Percentiles rank a stretch among this genome's conserved stretches.
These are phyloP conservation scores for Paradendryphiella salina DNA, from an alignment of 2,329 filamentous ascomycete genomes.

Conservation along the genomic window DNA sequence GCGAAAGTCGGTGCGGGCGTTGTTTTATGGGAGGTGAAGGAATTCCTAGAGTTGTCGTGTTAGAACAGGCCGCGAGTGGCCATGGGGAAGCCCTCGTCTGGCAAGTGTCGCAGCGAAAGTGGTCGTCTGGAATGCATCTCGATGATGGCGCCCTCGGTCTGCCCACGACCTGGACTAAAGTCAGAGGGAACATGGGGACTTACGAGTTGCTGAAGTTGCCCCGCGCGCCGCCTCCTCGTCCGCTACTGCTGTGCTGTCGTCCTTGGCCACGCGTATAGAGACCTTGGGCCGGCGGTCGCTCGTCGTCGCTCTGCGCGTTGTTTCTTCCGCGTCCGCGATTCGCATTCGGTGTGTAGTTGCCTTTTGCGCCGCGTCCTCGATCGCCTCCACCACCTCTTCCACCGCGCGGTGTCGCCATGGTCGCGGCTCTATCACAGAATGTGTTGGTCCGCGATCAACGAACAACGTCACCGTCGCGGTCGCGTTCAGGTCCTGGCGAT, in stretches of 20 bases:
- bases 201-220: slow-evolving; percentile 13
- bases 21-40: slow-evolving; percentile 5
- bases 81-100: slow-evolving; percentile 11
- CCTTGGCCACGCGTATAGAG: slow-evolving; percentile 14
- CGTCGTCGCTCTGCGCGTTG: slow-evolving; percentile 17
- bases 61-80: slow-evolving; percentile 31
- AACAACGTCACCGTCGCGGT: slow-evolving; percentile 2
- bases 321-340: slow-evolving; percentile 21
- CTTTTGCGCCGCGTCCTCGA: slow-evolving; percentile 21
- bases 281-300: slow-evolving; percentile 14
- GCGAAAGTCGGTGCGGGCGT: slow-evolving; percentile 30
- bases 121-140: slow-evolving; percentile 8
- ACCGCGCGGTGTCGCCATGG: slow-evolving; percentile 37
- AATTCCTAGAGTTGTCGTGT: slow-evolving; percentile 16
- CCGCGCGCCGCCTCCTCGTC: slow-evolving; percentile 14
- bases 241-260: slow-evolving; percentile 2
- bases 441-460: slow-evolving; percentile 16
- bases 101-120: slow-evolving; percentile 2
- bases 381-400: slow-evolving; percentile 23
- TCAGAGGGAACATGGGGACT: slow-evolving; percentile 12
- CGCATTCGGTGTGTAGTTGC: slow-evolving; percentile 11
- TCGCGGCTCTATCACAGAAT: slow-evolving; percentile 22
- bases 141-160: slow-evolving; percentile 11
- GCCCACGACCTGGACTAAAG: slow-evolving; percentile 17
- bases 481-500: neutral